phyloP scores from a whole-genome alignment of 495 filamentous ascomycete genomes.

The Daldinia bambusicola region DNA sequence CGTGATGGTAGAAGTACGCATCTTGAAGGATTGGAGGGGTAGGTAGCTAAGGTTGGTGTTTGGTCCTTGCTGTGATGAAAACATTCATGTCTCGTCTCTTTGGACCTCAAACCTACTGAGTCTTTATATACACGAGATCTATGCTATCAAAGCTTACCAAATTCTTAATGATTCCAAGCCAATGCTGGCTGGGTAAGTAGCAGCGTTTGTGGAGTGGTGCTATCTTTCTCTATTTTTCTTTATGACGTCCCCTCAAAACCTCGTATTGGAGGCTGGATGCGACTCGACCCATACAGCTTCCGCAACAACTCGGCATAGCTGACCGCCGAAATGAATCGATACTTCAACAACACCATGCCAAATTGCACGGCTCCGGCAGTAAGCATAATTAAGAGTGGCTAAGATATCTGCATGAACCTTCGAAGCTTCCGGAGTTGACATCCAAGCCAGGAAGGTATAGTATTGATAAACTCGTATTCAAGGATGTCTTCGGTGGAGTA shows the following conservation, averaged over 20 bases:
- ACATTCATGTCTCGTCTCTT: background rate
- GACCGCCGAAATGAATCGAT: conserved; percentile 7
- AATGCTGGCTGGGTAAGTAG: conserved; percentile 27
- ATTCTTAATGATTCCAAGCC: conserved; percentile 23
- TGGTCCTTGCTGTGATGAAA: background rate
- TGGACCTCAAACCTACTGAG: background rate
- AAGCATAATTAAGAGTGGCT: background rate
- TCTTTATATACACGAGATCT: conserved; percentile 31
- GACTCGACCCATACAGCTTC: conserved; percentile 23
- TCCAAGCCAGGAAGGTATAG: background rate
- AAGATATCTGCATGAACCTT: background rate
- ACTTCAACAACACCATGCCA: background rate
- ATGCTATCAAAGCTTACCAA: background rate
- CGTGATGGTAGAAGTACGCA: conserved; percentile 28
- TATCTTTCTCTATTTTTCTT: conserved; percentile 15
- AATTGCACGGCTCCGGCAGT: background rate
- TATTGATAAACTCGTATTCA: background rate
- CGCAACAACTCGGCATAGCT: conserved; percentile 16
- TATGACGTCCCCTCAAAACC: conserved; percentile 24
- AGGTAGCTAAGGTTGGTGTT: background rate
- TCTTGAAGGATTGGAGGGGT: conserved; percentile 16
- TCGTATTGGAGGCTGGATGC: conserved; percentile 34
- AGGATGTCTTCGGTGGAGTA: too few relatives aligned
- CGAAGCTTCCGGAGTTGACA: background rate
- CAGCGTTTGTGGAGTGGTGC: conserved; percentile 33